phyloP scores from a whole-genome alignment of 2,329 filamentous ascomycete species.

The Fusarium metavorans region DNA sequence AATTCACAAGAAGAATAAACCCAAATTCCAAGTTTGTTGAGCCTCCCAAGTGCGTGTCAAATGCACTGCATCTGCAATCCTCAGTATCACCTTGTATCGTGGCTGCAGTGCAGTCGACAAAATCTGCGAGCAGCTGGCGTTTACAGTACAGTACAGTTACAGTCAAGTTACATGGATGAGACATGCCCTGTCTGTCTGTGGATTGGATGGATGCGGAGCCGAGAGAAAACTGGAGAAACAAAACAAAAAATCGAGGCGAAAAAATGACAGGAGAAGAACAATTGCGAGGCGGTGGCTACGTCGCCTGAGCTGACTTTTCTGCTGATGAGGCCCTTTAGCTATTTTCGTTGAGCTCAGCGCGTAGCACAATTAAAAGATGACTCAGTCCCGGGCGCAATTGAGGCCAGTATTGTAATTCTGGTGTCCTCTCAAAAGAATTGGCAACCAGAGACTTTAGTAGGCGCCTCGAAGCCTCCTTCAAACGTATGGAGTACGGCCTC shows the following conservation, averaged over 20 bases:
- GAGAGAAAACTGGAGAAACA: background rate
- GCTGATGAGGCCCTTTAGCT: background rate
- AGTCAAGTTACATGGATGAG: background rate
- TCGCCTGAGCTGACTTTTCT: background rate
- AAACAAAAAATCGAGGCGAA: background rate
- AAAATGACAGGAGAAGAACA: background rate
- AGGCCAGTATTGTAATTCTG: conserved; percentile 7
- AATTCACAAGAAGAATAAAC: background rate
- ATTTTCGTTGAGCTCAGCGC: background rate
- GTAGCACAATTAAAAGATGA: background rate
- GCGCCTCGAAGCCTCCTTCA: background rate
- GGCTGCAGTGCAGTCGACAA: background rate
- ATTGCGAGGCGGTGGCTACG: background rate
- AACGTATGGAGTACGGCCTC: background rate
- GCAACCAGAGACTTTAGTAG: background rate
- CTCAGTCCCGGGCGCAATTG: background rate
- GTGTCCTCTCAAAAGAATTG: background rate
- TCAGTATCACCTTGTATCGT: background rate
- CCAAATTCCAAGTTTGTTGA: background rate
- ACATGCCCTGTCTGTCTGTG: background rate
- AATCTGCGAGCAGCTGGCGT: background rate
- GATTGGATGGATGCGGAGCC: background rate
- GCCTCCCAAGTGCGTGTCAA: background rate
- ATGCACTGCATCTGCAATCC: background rate
- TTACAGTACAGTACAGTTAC: background rate